Conservation (phyloP, 2,329 filamentous ascomycete species). For the Aplosporella prunicola region DNA sequence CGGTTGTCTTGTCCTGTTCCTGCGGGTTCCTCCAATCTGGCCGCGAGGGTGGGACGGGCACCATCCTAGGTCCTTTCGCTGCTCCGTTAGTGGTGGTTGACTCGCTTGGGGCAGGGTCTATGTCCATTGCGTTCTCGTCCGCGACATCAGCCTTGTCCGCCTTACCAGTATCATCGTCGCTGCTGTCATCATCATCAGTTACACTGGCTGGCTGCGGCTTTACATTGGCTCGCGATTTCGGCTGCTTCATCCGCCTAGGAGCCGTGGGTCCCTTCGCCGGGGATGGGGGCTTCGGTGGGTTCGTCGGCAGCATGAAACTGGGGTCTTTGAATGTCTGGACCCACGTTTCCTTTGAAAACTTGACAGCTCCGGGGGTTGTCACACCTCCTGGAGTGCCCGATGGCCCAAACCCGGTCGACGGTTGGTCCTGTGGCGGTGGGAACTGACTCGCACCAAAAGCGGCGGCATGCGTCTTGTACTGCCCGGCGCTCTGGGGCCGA, state of each 20-base stretch:
- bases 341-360: slow-evolving; percentile 36
- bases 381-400: too few species aligned
- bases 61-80: slow-evolving; percentile 19
- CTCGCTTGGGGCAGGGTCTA: slow-evolving; percentile 30
- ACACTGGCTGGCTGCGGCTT: slow-evolving; percentile 7
- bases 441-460: too few species aligned
- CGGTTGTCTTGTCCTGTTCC: slow-evolving; percentile 1
- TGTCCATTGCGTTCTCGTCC: slow-evolving; percentile 38
- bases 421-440: slow-evolving; percentile 10
- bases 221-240: slow-evolving; percentile 3
- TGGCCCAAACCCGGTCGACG: too few species aligned
- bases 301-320: slow-evolving; percentile 24
- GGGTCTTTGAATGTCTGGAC: slow-evolving; percentile 35
- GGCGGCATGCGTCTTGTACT: too few species aligned
- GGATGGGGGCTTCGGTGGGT: slow-evolving; percentile 15
- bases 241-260: slow-evolving; percentile 4
- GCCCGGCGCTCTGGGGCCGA: too few species aligned
- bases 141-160: background rate
- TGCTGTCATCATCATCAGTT: slow-evolving; percentile 3
- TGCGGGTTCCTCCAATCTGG: slow-evolving; percentile 3
- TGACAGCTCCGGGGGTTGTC: slow-evolving; percentile 17
- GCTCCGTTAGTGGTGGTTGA: slow-evolving; percentile 6
- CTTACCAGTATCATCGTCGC: slow-evolving; percentile 16
- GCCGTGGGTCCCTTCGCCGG: slow-evolving; percentile 10
- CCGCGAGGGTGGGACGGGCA: slow-evolving; percentile 22